Conservation (phyloP, 148 eudicot genomes). For the Fallopia convolvulus region DNA sequence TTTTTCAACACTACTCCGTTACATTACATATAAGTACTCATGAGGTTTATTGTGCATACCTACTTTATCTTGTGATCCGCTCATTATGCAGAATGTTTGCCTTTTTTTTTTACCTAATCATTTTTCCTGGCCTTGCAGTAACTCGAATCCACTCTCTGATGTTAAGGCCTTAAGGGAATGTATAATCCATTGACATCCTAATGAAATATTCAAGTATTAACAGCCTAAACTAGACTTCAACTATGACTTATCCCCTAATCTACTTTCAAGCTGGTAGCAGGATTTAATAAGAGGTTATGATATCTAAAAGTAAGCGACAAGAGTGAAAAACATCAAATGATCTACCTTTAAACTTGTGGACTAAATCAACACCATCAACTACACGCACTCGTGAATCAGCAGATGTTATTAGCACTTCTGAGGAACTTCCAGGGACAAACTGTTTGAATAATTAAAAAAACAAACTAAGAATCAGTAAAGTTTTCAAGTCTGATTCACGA, state of each 20-base stretch:
- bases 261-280: not conserved
- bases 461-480: not conserved
- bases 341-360: conserved; percentile 90
- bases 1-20: too few species aligned
- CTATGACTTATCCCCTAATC: not conserved
- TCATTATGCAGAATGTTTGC: not conserved
- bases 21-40: too few species aligned
- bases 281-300: not conserved
- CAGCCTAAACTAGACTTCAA: not conserved
- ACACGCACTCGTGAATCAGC: conserved; percentile 93
- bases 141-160: not conserved
- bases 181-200: not conserved
- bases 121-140: not conserved
- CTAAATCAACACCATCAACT: conserved; percentile 64
- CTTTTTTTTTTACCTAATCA: not conserved
- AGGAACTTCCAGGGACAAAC: conserved; percentile 91
- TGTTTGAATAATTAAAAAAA: conserved; percentile 17
- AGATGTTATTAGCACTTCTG: conserved; percentile 85
- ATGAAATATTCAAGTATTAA: not conserved
- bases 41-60: too few species aligned
- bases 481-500: not conserved
- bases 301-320: not conserved
- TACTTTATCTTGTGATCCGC: too few species aligned
- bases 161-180: not conserved
- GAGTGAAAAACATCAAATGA: conserved; percentile 13